Conservation (phyloP, 768 basidiomycete genomes). For the Tylopilus sp. region DNA sequence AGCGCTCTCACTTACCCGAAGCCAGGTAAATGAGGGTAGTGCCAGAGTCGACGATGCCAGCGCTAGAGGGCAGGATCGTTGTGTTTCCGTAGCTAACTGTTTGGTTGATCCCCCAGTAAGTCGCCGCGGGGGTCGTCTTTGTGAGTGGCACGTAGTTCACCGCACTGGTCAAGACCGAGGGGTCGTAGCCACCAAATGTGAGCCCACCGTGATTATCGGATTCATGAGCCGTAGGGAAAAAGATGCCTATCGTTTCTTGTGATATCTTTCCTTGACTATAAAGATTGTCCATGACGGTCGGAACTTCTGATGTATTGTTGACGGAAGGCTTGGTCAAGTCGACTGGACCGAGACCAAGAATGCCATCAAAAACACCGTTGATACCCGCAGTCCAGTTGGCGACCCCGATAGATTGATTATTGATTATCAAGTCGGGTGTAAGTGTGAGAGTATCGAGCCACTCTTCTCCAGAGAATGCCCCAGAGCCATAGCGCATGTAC, state of each 20-base stretch:
- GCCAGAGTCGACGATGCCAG: conserved; percentile 35
- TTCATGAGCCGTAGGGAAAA: conserved; percentile 24
- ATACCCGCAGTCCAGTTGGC: conserved; percentile 11
- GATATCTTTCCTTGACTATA: conserved; percentile 24
- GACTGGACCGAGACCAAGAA: neutral
- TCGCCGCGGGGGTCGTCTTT: conserved; percentile 18
- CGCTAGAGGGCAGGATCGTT: conserved; percentile 18
- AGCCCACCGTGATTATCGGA: conserved; percentile 12
- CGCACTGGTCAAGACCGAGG: neutral
- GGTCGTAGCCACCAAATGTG: conserved; percentile 26
- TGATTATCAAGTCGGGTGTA: neutral
- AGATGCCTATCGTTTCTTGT: conserved; percentile 29
- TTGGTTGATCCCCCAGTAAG: conserved; percentile 33
- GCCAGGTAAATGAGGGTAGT: conserved; percentile 18
- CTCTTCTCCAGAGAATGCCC: neutral
- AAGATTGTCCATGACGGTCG: conserved; percentile 37
- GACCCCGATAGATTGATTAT: conserved; percentile 1
- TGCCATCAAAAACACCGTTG: conserved; percentile 2
- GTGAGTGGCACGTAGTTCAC: conserved; percentile 26
- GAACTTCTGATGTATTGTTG: conserved; percentile 21
- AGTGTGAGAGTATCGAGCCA: conserved; percentile 1
- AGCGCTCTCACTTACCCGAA: conserved; percentile 5
- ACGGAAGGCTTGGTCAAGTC: conserved; percentile 23
- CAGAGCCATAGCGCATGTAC: neutral
- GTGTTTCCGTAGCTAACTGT: conserved; percentile 29